Evolutionary conservation across 192 early-diverging fungal species (phyloP).

Genomic region (Glomus cerebriforme): DNA sequence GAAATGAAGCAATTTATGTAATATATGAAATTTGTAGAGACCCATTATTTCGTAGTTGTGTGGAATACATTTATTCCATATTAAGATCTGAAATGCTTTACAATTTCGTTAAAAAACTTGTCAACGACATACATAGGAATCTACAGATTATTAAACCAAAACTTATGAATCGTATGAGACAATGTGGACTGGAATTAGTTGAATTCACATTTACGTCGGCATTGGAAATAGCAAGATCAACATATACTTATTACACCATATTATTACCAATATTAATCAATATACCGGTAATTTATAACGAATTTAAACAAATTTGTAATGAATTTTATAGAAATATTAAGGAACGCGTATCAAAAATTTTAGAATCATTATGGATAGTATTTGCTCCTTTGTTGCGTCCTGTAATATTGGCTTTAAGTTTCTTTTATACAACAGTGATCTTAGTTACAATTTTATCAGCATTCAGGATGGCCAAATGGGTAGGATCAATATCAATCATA

Average conservation of each 20-base stretch:
- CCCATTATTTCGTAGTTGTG: background rate
- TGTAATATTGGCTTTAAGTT: background rate
- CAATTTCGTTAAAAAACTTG: background rate
- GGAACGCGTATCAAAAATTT: background rate
- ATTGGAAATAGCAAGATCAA: background rate
- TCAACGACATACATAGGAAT: background rate
- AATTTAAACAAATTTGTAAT: background rate
- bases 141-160: background rate
- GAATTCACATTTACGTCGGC: background rate
- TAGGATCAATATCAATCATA: background rate
- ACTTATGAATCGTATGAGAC: background rate
- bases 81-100: background rate
- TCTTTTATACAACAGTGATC: constrained; percentile 14
- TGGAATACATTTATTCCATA: background rate
- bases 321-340: background rate
- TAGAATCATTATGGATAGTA: background rate
- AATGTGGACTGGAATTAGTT: background rate
- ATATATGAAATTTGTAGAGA: background rate
- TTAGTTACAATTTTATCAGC: background rate
- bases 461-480: background rate
- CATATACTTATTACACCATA: background rate
- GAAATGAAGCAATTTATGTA: background rate
- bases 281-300: background rate
- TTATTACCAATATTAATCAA: background rate
- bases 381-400: constrained; percentile 14